Conservation (phyloP, 2,329 filamentous ascomycete genomes). For the Sarocladiaceae sp. region DNA sequence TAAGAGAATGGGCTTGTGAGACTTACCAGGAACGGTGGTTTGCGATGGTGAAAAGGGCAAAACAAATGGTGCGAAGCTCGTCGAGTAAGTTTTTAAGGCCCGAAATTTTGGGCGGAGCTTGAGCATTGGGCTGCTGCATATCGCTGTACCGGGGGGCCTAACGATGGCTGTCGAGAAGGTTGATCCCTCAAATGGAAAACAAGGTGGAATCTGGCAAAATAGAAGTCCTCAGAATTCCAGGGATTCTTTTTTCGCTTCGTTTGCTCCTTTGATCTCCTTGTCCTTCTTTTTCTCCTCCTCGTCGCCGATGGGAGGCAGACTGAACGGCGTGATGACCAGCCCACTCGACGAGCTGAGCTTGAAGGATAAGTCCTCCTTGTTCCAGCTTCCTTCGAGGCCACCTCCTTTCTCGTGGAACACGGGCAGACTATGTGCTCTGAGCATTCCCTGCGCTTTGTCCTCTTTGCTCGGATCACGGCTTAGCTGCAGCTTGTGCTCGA, state of each 20-base stretch:
- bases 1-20: slow-evolving; percentile 5
- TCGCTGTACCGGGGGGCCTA: slow-evolving; percentile 7
- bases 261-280: slow-evolving; percentile 23
- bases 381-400: slow-evolving; percentile 59
- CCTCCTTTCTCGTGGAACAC: slow-evolving; percentile 85
- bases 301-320: slow-evolving; percentile 77
- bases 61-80: slow-evolving; percentile 3
- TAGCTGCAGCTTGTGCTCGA: slow-evolving; percentile 51
- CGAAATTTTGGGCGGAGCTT: slow-evolving; percentile 9
- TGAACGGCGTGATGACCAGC: slow-evolving; percentile 82
- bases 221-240: slow-evolving; percentile 59
- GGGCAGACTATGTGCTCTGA: slow-evolving; percentile 77
- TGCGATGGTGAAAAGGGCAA: slow-evolving; percentile 6
- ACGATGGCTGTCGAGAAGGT: slow-evolving; percentile 1
- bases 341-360: slow-evolving; percentile 74
- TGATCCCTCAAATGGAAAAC: no score
- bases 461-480: slow-evolving; percentile 54
- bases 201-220: no score
- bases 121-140: background rate
- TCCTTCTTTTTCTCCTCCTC: slow-evolving; percentile 38
- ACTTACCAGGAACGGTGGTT: slow-evolving; percentile 12
- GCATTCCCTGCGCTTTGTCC: slow-evolving; percentile 69
- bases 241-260: slow-evolving; percentile 51
- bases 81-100: background rate
- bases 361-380: slow-evolving; percentile 84